Evolutionary conservation across 1,284 basidiomycete genomes (phyloP), one percentile per base, ranked within the genome.

Genomic region (Cryptococcus depauperatus): DNA sequence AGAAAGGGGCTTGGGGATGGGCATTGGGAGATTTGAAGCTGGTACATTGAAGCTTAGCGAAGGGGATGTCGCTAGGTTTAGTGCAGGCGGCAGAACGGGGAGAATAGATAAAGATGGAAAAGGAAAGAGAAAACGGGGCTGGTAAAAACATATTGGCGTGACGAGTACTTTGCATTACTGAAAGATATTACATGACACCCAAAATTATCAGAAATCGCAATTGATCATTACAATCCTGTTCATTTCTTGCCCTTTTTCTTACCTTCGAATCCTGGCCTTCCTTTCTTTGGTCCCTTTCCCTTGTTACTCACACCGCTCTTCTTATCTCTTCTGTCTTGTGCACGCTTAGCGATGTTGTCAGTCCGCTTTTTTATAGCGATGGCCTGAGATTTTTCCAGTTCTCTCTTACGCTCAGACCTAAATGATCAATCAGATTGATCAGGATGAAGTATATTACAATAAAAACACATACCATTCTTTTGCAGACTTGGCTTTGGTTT

Each of bases 331-430:
- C 77, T 77, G 29, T 83, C 76, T 60, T 93, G 86, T 47, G 81
- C 79, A 10, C 87, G 79, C 68, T 77, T 77, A 0, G 85, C 84
- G 55, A 95, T 84, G 64, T 96, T 93, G 61, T 92, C 88, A 16
- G 81, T 65, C 3, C 88, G 77, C 71, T 93, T 95, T 74, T 90
- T 88, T 70, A 87, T 82, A 61, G 79, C 81, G 26, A 84, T 84
- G 2, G 82, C 82, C 77, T 87, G 84, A 3, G 81, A 76, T 16
- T 79, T 76, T 6, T 76, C 60, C 21, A 90, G 61, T 30, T 85
- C 79, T 52, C 84, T 79, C 68, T 91, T 92, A 50, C 87, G 79
- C 56, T 88, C 84, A 32, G 80, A 78, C 89, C 88, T 91, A 59
- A 33, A 40, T 26, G 19, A 21, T 13, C 8, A 9, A 3, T 26